Conservation (phyloP, 2,329 filamentous ascomycete species). For the Fusarium mundagurra region DNA sequence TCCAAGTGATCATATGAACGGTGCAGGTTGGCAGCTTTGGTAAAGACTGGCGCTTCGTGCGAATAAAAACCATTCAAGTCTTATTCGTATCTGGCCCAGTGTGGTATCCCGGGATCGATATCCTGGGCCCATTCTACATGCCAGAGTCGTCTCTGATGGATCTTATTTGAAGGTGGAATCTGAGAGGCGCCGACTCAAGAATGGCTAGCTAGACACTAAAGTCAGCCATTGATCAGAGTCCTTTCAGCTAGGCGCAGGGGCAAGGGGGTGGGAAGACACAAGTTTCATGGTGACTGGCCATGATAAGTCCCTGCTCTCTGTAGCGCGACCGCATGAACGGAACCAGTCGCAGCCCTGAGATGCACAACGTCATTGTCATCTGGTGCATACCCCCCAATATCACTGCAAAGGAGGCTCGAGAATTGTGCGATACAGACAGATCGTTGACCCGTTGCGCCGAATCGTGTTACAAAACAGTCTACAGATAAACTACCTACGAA, state of each 20-base stretch:
- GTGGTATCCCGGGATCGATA: neutral
- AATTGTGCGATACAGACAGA: slow-evolving; percentile 20
- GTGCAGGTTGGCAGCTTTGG: neutral
- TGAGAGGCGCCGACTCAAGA: neutral
- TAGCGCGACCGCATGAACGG: slow-evolving; percentile 14
- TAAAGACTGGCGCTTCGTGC: neutral
- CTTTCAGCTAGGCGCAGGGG: slow-evolving; percentile 11
- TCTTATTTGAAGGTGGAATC: neutral
- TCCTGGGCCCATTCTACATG: neutral
- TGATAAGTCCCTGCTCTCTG: neutral
- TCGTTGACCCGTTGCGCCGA: slow-evolving; percentile 35
- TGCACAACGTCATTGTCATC: slow-evolving; percentile 21
- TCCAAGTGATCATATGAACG: neutral
- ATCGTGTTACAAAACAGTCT: slow-evolving; percentile 43
- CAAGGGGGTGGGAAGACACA: neutral
- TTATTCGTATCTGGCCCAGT: neutral
- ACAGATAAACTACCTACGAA: slow-evolving; percentile 41
- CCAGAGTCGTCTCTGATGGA: neutral
- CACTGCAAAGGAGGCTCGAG: neutral
- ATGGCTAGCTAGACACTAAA: neutral
- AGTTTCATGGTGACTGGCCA: neutral
- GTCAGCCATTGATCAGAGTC: slow-evolving; percentile 1
- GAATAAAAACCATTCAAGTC: neutral
- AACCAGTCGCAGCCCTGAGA: slow-evolving; percentile 17
- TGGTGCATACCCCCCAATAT: neutral